Evolutionary conservation across 306 rosid genomes (phyloP), one percentile per base, ranked within the genome.

Genomic region (Glycyrrhiza uralensis): DNA sequence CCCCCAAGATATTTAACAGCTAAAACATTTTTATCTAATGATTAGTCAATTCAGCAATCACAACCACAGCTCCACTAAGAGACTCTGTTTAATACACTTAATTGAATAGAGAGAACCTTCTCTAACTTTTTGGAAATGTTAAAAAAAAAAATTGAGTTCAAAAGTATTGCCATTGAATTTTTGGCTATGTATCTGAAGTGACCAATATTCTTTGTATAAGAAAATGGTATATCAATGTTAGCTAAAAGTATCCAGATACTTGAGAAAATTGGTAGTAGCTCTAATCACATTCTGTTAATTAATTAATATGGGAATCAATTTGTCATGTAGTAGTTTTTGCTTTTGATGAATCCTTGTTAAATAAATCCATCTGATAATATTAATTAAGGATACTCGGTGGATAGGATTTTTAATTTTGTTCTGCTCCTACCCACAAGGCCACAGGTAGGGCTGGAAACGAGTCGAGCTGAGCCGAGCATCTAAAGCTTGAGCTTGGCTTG

Each of bases 151-250:
- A 3, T 2, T 7, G 24, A 36, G 3, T 57, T 33, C 55, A 7
- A 41, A 13, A 13, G 9, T 23, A 17, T 50, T 17, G 54, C 41
- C 59, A 60, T 19, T 54, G 6, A 63, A 15, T 50, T 60, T 41
- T 42, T 51, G 59, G 41, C 23, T 49, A 29, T 38, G 29, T 33
- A 66, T 32, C 1, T 22, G 42, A 66, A 65, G 18, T 45, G 24
- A 45, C 63, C 64, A 47, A n/a, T n/a, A n/a, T 49, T 76, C 8
- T 58, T 18, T 24, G n/a, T n/a, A n/a, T 55, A 44, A 22, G 74
- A 42, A 68, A 67, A 66, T 6, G 22, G 12, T 23, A 22, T 36
- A 1, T 10, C 8, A 15, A 4, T 51, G 8, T 15, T n/a, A 7
- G 38, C 9, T 68, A 64, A 35, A 67, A 67, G 61, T 67, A 15